Conservation (phyloP, 768 basidiomycete genomes). For the Leucocoprinus sp. region DNA sequence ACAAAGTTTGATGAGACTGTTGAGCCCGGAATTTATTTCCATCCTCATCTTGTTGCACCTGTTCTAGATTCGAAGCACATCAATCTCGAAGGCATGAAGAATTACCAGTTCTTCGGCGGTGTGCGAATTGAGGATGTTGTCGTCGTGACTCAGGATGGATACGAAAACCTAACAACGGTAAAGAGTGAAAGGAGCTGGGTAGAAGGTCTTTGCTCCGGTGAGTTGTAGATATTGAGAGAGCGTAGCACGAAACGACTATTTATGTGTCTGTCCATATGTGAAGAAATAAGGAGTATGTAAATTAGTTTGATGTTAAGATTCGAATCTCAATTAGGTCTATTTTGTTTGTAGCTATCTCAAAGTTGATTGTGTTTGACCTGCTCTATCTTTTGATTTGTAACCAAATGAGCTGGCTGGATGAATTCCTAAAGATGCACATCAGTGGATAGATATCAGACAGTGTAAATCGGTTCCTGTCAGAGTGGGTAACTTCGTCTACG, state of each 20-base stretch:
- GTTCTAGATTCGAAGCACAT: conserved; percentile 58
- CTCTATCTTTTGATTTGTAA: no score
- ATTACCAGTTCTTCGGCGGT: conserved; percentile 80
- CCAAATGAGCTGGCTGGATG: no score
- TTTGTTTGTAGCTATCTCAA: no score
- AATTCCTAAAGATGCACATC: no score
- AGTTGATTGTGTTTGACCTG: no score
- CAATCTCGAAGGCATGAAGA: conserved; percentile 56
- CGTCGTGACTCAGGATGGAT: conserved; percentile 62
- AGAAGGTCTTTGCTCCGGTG: conserved; percentile 75
- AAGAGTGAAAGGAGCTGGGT: conserved; percentile 77
- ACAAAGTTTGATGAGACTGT: conserved; percentile 50
- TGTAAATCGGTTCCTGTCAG: conserved; percentile 24
- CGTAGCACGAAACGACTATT: background rate
- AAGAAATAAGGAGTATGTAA: no score
- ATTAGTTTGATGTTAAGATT: no score
- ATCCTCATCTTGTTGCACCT: conserved; percentile 63
- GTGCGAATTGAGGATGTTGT: conserved; percentile 93
- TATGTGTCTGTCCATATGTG: no score
- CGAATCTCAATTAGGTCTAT: no score
- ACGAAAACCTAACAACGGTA: conserved; percentile 81
- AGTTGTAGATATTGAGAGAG: conserved; percentile 23
- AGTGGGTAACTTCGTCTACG: conserved; percentile 74
- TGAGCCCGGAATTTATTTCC: conserved; percentile 88
- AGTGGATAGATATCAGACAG: no score